Conservation (phyloP, 148 eudicot species). For the Pouteria glomerata region DNA sequence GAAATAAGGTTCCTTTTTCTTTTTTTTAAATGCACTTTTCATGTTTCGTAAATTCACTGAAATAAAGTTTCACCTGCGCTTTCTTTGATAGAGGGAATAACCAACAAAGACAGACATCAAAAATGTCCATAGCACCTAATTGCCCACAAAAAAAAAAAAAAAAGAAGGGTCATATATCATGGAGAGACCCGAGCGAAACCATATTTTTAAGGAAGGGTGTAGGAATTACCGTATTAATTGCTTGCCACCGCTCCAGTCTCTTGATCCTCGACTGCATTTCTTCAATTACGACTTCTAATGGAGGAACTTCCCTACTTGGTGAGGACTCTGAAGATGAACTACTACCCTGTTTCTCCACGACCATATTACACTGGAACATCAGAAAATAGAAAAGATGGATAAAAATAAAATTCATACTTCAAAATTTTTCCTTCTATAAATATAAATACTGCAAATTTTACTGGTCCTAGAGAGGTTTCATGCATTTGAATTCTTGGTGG, state of each 20-base stretch:
- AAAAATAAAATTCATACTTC: not conserved
- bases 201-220: not conserved
- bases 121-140: conserved; percentile 98
- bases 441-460: not conserved
- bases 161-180: not conserved
- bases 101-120: conserved; percentile 92
- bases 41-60: not conserved
- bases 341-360: conserved; percentile 53
- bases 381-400: not conserved
- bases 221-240: conserved; percentile 67
- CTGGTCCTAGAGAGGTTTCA: not conserved
- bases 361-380: conserved; percentile 9
- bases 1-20: not conserved
- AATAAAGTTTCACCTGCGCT: conserved; percentile 32
- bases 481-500: not conserved
- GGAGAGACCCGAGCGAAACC: not conserved
- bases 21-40: not conserved
- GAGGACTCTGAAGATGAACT: conserved; percentile 85
- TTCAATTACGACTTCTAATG: conserved; percentile 70
- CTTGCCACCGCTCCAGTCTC: conserved; percentile 90
- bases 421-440: not conserved
- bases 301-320: conserved; percentile 61
- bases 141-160: conserved; percentile 11
- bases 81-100: conserved; percentile 90
- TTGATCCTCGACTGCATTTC: conserved; percentile 89